phyloP scores from a whole-genome alignment of 169 alveolate species.

The Plasmodium gonderi region DNA sequence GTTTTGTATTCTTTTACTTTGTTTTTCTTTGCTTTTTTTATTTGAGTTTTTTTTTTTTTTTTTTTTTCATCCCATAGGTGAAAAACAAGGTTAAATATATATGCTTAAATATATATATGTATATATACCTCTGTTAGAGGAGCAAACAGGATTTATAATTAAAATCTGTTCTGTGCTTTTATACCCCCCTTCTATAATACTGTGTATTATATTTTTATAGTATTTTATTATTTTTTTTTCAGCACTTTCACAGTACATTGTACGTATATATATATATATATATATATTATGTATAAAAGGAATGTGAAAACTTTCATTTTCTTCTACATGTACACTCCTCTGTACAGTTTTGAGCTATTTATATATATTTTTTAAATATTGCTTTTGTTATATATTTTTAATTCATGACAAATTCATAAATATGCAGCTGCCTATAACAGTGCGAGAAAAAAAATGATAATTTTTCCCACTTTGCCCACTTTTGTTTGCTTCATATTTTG shows the following conservation, averaged over 20 bases:
- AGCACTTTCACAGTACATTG: neutral
- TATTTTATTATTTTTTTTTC: neutral
- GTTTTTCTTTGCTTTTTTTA: neutral
- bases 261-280: neutral
- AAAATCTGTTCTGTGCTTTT: neutral
- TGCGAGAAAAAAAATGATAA: neutral
- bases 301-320: neutral
- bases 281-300: neutral
- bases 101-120: neutral
- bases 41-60: neutral
- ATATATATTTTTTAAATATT: neutral
- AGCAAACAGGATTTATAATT: neutral
- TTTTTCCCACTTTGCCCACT: neutral
- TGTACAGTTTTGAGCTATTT: neutral
- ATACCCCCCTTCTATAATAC: no score
- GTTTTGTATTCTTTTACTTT: neutral
- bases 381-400: neutral
- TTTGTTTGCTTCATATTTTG: neutral
- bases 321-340: neutral
- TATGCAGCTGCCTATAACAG: neutral
- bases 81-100: neutral
- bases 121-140: neutral
- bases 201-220: neutral
- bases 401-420: neutral
- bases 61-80: neutral